Evolutionary conservation across 1,284 basidiomycete species (phyloP), one percentile per base, ranked within the genome.

Genomic region (Ceratobasidium sp.): DNA sequence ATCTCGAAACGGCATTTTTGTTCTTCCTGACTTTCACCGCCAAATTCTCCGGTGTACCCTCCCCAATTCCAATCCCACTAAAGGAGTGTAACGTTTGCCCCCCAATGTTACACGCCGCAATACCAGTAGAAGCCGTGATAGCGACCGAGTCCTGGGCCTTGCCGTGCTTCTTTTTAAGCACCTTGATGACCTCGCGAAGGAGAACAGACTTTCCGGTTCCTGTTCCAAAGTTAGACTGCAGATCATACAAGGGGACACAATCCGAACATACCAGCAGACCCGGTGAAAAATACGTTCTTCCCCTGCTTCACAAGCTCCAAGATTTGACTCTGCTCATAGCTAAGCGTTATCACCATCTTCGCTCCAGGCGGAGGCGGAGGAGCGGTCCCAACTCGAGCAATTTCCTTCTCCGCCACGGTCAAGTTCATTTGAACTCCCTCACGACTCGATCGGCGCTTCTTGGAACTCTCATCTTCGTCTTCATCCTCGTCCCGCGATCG

Each of bases 211-310:
- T 87, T 32, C 85, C 85, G 0, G 85, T 85, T 34, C 85, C 85
- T 84, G 25, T 12, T 17, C 38, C 10, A 20, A 12, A 20, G 22
- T 47, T 47, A 20, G 10, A 40, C n/a, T 15, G 8, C 45, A 20
- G 10, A 20, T 47, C 20, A 22, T 12, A 47, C n/a, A 17, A 17
- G 8, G 29, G 8, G 27, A 15, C 2, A 32, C 1, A 7, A 27
- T 35, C 31, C 5, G 42, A 31, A 82, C 90, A 75, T 73, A 95
- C 94, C 94, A 70, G 94, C 96, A 81, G 92, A 95, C 27, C 97
- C 96, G 0, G 96, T 99, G 79, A 98, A 99, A 76, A 99, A 99
- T n/a, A 98, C 77, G 74, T 88, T 96, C 65, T 89, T 80, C 1
- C 87, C 87, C 15, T 85, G 80, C 31, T 88, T 78, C 0, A 94